These are phyloP conservation scores for Hypoxylon sp. DNA, from an alignment of 2,329 filamentous ascomycete species.

Conservation along the genomic window DNA sequence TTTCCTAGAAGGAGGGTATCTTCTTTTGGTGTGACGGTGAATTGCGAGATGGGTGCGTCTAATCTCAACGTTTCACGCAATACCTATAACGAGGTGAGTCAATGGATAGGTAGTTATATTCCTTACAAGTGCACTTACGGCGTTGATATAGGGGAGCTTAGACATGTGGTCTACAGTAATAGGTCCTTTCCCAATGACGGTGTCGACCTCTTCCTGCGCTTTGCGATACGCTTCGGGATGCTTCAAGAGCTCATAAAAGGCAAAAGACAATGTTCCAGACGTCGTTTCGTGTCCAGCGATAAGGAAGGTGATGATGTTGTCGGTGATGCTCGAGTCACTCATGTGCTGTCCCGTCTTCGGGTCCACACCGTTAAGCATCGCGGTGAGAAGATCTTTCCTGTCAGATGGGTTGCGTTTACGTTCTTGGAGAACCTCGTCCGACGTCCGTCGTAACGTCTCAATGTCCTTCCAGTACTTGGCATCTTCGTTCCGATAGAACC, in stretches of 20 bases:
- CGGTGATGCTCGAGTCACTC: slow-evolving; percentile 70
- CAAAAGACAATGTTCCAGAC: slow-evolving; percentile 73
- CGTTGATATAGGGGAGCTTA: slow-evolving; percentile 74
- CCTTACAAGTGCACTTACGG: slow-evolving; percentile 51
- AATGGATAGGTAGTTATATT: slow-evolving; percentile 3
- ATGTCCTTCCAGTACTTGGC: slow-evolving; percentile 67
- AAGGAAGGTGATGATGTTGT: slow-evolving; percentile 80
- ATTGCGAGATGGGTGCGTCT: slow-evolving; percentile 68
- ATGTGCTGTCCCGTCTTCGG: slow-evolving; percentile 74
- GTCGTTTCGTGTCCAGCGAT: slow-evolving; percentile 80
- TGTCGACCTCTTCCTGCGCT: slow-evolving; percentile 75
- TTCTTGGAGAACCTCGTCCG: slow-evolving; percentile 69
- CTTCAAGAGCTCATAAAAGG: slow-evolving; percentile 73
- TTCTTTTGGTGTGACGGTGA: slow-evolving; percentile 65
- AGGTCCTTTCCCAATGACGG: slow-evolving; percentile 68
- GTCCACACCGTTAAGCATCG: slow-evolving; percentile 76
- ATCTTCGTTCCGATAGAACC: slow-evolving; percentile 62
- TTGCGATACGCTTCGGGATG: slow-evolving; percentile 69
- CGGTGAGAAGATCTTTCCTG: slow-evolving; percentile 75
- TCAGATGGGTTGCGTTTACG: slow-evolving; percentile 66
- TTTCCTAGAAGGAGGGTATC: slow-evolving; percentile 69
- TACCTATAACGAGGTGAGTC: slow-evolving; percentile 50
- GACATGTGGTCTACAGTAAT: slow-evolving; percentile 71
- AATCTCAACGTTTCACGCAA: slow-evolving; percentile 75
- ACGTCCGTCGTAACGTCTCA: slow-evolving; percentile 64